Base-by-base conservation (phyloP, 2,329 filamentous ascomycete genomes). In the Apiospora marii region DNA sequence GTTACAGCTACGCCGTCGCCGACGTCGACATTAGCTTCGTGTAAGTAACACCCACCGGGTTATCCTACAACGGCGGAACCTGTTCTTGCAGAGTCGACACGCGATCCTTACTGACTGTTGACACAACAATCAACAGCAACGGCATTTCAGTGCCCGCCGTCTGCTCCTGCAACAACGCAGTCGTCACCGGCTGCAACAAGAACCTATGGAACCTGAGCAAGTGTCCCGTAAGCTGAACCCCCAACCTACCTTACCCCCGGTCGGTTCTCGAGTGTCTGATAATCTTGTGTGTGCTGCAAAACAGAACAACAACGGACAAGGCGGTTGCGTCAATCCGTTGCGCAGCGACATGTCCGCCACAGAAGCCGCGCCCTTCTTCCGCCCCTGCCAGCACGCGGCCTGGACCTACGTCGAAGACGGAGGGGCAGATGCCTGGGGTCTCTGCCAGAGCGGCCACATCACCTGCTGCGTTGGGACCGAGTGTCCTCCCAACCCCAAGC, bases 1-100 rank as follows among this genome's bases (percentile, higher is more conserved):
- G 34, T 1, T 73, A 48, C 43, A 69, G 64, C 6, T 44, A 67
- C 16, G 72, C 72, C 34, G 64, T 73, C 3, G 72, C 73, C 5
- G 75, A 74, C 19, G 72, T 78, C 6, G 75, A 79, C 68, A 73
- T 79, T 16, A 78, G 76, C 4, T 75, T 73, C 46, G 77, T 79
- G 72, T 75, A 68, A 73, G 74, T 73, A 58, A 12, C 19, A 19
- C 13, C 46, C 46, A n/a, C 49, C 41, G 64, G 27, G 43, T 22
- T 6, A 10, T 19, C 24, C 6, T 12, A 48, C 14, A 5, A n/a
- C 14, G 22, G n/a, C 8, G 67, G 34, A n/a, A 30, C 14, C 10
- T 6, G 19, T 6, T 6, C 24, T 14, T 10, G 13, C 14, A 48
- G 41, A 27, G 6, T 27, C 41, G n/a, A 6, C 27, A 10, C 4